Conservation (phyloP, 345 rosid species). For the Eucalyptus caleyi region DNA sequence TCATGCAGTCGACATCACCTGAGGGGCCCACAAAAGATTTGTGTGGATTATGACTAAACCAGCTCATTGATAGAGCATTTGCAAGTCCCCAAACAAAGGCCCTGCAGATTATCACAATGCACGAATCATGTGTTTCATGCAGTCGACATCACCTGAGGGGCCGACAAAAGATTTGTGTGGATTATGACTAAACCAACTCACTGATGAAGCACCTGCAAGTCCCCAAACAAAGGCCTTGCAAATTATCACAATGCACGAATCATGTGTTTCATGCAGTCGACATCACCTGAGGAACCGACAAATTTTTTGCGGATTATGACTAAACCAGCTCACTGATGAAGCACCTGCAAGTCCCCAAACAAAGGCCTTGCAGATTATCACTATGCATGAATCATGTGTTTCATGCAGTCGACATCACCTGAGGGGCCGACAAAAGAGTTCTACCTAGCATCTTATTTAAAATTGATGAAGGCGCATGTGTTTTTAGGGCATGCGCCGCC, state of each 20-base stretch:
- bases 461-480: neutral
- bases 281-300: neutral
- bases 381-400: neutral
- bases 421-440: neutral
- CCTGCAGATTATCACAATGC: too few species aligned
- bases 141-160: too few species aligned
- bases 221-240: neutral
- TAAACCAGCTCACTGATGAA: neutral
- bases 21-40: neutral
- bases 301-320: too few species aligned
- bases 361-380: neutral
- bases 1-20: neutral
- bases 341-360: neutral
- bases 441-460: neutral
- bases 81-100: too few species aligned
- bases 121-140: too few species aligned
- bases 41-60: too few species aligned
- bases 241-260: too few species aligned
- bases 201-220: neutral
- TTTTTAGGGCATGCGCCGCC: too few species aligned
- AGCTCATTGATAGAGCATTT: accelerated
- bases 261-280: neutral
- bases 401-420: neutral
- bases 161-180: too few species aligned
- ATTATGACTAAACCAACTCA: too few species aligned